Base-by-base conservation (phyloP, 2,329 filamentous ascomycete genomes). In the Arthrobotrys megalospora region DNA sequence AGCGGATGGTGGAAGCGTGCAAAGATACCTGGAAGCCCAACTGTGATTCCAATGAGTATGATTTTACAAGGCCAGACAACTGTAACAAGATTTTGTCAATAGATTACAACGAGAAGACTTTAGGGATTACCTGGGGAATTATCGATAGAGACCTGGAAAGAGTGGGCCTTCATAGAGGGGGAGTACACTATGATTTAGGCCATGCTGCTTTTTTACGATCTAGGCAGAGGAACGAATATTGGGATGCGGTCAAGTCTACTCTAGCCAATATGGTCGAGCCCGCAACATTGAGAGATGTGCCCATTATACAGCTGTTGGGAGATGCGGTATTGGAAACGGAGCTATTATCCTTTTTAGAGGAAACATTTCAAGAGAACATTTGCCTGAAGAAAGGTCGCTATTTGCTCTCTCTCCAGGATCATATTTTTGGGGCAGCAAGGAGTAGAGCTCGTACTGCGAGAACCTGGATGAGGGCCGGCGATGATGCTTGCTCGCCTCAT, bases 361-460 rank as follows among this genome's bases (percentile, higher is more conserved):
- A 28, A 50, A 50, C 12, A 14, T 50, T 50, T 16, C 28, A 50
- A 50, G 47, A 6, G 19, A 50, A 50, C 11, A 3, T 19, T 50
- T 50, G 47, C 11, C 21, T 50, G 6, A 28, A 28, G 47, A 6
- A 32, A 6, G 21, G 47, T 6, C 47, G 47, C 6, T 50, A 50
- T 28, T 28, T 50, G 21, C 47, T 50, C 11, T 28, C 47, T 28
- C 21, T 14, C 45, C 21, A 50, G 47, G 47, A 28, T 50, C 47
- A 50, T 14, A 50, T 28, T 28, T 50, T 50, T 32, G 21, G 47
- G 47, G 47, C 47, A 50, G 47, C 47, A 50, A 50, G 47, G 21
- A 28, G 47, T 50, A 50, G 47, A 50, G 19, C 47, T 16, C 47
- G 12, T 28, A 28, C 21, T 11, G 47, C 47, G 2, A 32, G 47